A percentile compares a stretch with the other conserved stretches of the same genome.
Evolutionary conservation across 2,329 filamentous ascomycete genomes (phyloP).

Genomic region (Paraconiothyrium sp.): DNA sequence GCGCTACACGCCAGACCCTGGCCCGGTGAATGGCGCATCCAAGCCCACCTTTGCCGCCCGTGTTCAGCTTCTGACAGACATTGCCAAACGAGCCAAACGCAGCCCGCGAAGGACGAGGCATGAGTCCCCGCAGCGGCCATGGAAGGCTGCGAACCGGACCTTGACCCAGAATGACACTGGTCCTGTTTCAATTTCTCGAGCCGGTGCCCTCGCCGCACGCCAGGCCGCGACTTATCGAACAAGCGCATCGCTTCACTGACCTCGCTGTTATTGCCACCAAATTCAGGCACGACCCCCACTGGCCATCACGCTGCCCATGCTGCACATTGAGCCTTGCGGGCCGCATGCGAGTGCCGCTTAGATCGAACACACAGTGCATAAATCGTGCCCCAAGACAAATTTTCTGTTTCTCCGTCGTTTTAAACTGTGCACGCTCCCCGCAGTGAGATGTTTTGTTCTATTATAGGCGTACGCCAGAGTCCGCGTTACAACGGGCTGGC

Average conservation of each 20-base stretch:
- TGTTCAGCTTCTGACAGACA: conserved; percentile 14
- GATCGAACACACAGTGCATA: conserved; percentile 22
- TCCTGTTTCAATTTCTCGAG: conserved; percentile 14
- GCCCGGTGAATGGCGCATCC: conserved; percentile 10
- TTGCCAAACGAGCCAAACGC: conserved; percentile 7
- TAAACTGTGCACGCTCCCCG: conserved; percentile 21
- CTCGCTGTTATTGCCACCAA: background rate
- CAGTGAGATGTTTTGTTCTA: conserved; percentile 33
- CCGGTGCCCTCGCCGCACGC: conserved; percentile 7
- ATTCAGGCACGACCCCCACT: conserved; percentile 3
- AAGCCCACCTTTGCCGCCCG: conserved; percentile 13
- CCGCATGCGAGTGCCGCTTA: background rate
- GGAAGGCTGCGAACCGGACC: conserved; percentile 1
- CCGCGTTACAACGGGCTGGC: background rate
- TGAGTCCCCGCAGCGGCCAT: background rate
- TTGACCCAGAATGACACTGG: conserved; percentile 15
- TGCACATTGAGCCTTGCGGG: conserved; percentile 1
- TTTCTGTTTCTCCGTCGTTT: conserved; percentile 34
- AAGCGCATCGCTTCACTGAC: background rate
- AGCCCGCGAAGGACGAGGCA: background rate
- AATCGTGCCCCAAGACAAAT: conserved; percentile 22
- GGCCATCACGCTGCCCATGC: conserved; percentile 10
- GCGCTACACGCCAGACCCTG: background rate
- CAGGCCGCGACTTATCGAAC: conserved; percentile 6
- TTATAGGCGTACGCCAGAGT: conserved; percentile 25